A percentile compares a stretch with the other conserved stretches of the same genome.
Conservation (phyloP, 1,284 basidiomycete species). For the Exobasidium cylindrosporum region DNA sequence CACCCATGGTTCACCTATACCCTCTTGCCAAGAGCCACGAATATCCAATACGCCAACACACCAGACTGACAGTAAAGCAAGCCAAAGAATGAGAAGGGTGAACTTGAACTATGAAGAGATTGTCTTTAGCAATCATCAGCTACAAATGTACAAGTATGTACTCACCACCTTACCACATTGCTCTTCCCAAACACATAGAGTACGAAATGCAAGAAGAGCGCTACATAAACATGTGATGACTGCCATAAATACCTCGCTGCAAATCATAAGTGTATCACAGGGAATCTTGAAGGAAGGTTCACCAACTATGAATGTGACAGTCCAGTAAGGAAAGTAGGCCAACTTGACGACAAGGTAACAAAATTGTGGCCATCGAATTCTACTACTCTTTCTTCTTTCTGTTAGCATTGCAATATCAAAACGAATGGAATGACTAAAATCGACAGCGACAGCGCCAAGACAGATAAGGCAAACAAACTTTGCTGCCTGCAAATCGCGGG, state of each 20-base stretch:
- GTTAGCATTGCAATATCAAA: neutral
- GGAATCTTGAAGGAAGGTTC: neutral
- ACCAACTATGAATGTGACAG: neutral
- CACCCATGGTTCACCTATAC: neutral
- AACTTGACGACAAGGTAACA: neutral
- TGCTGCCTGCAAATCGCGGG: neutral
- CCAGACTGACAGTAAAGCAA: neutral
- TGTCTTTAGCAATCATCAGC: no score
- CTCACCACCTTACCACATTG: neutral
- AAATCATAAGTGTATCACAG: neutral
- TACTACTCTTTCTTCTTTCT: neutral
- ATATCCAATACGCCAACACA: neutral
- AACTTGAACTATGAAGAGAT: neutral
- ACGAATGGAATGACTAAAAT: neutral
- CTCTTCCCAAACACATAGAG: neutral
- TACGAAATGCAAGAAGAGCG: neutral
- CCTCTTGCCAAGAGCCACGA: neutral
- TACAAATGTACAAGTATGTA: no score
- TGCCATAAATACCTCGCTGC: neutral
- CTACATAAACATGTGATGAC: neutral
- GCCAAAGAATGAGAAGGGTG: neutral
- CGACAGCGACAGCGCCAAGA: neutral
- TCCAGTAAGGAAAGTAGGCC: neutral
- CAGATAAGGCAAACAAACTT: neutral
- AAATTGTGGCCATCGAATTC: neutral